Conservation (phyloP, 176 grass and related monocot genomes). For the Cymbopogon citratus region DNA sequence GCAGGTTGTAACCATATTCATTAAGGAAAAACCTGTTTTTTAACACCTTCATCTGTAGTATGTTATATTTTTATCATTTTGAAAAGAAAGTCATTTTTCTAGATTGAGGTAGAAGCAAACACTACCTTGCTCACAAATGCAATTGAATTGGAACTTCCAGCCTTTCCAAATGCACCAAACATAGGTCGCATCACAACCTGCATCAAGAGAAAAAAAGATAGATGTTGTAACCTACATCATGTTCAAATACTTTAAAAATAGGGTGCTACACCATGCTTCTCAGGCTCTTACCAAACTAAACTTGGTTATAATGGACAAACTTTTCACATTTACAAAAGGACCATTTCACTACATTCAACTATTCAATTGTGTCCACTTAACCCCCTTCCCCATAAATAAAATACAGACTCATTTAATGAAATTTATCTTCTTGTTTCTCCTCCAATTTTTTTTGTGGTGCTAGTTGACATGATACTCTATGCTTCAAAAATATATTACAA, state of each 20-base stretch:
- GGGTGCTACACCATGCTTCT: not conserved
- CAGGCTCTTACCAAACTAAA: not conserved
- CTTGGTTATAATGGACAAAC: not conserved
- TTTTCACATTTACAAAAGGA: not conserved
- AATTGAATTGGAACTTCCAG: conserved; percentile 81
- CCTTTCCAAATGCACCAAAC: conserved; percentile 91
- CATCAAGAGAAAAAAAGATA: conserved; percentile 28
- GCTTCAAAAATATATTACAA: not conserved
- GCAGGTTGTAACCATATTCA: not conserved
- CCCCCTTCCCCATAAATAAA: not conserved
- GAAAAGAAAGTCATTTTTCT: not conserved
- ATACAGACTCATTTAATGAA: not conserved
- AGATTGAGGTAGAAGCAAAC: not conserved
- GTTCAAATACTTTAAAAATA: not conserved
- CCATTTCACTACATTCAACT: not conserved
- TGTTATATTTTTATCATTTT: not conserved
- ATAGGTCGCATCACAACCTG: conserved; percentile 95
- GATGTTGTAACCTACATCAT: not conserved
- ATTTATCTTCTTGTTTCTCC: not conserved
- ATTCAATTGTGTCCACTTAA: not conserved
- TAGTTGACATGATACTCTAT: not conserved
- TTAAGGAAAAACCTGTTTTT: not conserved
- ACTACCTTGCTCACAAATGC: conserved; percentile 96
- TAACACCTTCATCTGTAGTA: not conserved
- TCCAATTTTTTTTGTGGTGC: not conserved